Evolutionary conservation across 139 green algal genomes (phyloP).

Genomic region (Limnomonas spitsbergensis): DNA sequence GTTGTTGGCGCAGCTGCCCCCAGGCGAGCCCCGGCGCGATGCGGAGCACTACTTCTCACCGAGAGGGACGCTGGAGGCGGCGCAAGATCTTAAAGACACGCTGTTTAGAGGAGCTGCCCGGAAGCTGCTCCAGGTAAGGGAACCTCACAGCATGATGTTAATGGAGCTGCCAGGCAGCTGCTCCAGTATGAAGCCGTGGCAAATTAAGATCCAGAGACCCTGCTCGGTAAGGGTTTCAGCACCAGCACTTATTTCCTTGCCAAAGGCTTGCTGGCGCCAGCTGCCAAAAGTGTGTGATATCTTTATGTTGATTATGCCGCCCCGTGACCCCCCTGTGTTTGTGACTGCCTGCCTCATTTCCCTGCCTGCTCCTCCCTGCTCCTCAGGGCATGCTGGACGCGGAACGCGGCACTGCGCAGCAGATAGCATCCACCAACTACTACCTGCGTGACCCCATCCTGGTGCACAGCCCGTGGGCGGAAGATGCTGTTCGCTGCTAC

Average conservation of each 20-base stretch:
- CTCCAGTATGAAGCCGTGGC: no score
- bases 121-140: not conserved
- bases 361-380: not conserved
- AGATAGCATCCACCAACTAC: conserved; percentile 15
- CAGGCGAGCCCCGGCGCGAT: not conserved
- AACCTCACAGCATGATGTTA: no score
- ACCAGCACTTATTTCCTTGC: no score
- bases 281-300: no score
- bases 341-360: no score
- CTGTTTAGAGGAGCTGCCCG: not conserved
- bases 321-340: no score
- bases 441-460: not conserved
- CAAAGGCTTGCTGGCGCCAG: no score
- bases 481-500: not conserved
- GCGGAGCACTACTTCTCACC: not conserved
- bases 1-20: not conserved
- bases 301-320: no score
- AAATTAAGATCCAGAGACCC: no score
- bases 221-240: no score
- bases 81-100: not conserved
- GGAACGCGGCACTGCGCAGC: not conserved
- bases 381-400: conserved; percentile 1
- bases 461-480: not conserved
- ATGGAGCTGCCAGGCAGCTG: no score
- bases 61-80: not conserved